These are phyloP conservation scores for Colletotrichum sp. DNA, from an alignment of 2,329 filamentous ascomycete genomes.

Conservation along the genomic window DNA sequence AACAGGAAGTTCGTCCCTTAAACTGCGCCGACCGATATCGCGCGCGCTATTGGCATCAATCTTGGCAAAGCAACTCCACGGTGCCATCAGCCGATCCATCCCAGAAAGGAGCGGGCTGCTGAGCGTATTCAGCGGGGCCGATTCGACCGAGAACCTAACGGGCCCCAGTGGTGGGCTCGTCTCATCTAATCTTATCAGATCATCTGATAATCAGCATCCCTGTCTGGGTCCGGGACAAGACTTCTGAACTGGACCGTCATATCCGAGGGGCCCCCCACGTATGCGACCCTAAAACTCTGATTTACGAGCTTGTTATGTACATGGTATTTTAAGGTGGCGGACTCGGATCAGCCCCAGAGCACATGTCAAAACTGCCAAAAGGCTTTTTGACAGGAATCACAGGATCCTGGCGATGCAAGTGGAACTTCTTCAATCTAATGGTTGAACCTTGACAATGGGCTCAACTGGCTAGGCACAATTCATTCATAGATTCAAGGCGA, in stretches of 20 bases:
- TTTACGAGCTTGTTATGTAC: not conserved
- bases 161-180: not conserved
- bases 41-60: conserved; percentile 1
- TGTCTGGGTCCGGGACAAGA: not conserved
- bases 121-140: conserved; percentile 7
- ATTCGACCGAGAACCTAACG: not conserved
- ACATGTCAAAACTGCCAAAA: not conserved
- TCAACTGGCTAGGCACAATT: not conserved
- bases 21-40: not conserved
- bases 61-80: not conserved
- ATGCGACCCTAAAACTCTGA: not conserved
- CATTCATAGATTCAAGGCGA: not conserved
- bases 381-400: too few relatives aligned
- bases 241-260: not conserved
- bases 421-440: not conserved
- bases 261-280: not conserved
- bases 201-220: conserved; percentile 26
- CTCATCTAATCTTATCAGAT: conserved; percentile 27
- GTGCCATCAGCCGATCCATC: not conserved
- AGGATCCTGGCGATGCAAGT: not conserved
- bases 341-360: not conserved
- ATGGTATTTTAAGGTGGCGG: not conserved
- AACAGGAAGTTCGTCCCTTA: not conserved
- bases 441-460: not conserved
- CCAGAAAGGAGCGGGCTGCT: not conserved